Evolutionary conservation across 176 grass and related monocot species (phyloP).

Genomic region (Canna indica): DNA sequence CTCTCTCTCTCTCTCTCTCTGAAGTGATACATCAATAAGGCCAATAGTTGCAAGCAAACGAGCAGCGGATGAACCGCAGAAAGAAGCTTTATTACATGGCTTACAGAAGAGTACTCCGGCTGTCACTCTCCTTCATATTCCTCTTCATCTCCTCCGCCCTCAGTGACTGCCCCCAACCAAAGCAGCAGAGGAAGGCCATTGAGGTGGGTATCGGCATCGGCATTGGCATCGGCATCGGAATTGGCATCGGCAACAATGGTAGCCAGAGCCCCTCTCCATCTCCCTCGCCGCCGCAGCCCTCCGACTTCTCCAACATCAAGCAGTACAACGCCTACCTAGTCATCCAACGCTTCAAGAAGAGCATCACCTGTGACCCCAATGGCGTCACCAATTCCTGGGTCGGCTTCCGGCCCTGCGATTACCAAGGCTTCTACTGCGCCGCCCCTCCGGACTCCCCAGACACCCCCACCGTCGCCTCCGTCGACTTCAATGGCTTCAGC

Average conservation of each 20-base stretch:
- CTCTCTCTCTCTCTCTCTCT: too few species aligned
- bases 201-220: not conserved
- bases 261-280: not conserved
- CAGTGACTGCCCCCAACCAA: not conserved
- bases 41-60: not conserved
- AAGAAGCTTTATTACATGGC: not conserved
- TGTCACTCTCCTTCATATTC: not conserved
- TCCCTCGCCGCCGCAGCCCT: not conserved
- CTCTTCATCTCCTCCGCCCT: not conserved
- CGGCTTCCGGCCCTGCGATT: not conserved
- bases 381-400: not conserved
- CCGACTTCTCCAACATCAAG: conserved; percentile 1
- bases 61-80: too few species aligned
- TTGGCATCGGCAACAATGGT: not conserved
- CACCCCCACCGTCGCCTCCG: conserved; percentile 9
- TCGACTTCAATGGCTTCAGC: conserved; percentile 10
- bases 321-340: conserved; percentile 3
- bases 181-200: not conserved
- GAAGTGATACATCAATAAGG: too few species aligned
- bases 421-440: conserved; percentile 8
- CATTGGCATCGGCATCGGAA: not conserved
- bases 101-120: not conserved
- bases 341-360: conserved; percentile 7
- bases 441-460: conserved; percentile 1
- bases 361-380: conserved; percentile 2